Conservation (phyloP, 2,329 filamentous ascomycete genomes). For the Exophiala sp. region DNA sequence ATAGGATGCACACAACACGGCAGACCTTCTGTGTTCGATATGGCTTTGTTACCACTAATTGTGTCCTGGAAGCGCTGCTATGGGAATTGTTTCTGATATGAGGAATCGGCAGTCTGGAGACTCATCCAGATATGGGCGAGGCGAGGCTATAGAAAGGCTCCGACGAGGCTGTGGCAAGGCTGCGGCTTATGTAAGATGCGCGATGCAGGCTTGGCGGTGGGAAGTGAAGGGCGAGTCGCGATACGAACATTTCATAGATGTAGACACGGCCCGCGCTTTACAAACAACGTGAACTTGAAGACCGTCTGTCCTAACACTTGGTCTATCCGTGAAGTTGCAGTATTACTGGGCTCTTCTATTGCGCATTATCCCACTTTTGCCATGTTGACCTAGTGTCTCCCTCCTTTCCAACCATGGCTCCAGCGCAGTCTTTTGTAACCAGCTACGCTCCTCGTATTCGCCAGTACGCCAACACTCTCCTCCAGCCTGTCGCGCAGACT, state of each 20-base stretch:
- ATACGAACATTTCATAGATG: background rate
- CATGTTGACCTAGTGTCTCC: slow-evolving; percentile 8
- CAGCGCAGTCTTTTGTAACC: slow-evolving; percentile 81
- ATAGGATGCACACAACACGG: background rate
- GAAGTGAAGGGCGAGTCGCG: background rate
- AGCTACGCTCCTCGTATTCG: slow-evolving; percentile 87
- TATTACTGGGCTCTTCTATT: background rate
- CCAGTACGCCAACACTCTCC: slow-evolving; percentile 82
- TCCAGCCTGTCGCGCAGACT: slow-evolving; percentile 73
- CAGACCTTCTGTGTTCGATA: background rate
- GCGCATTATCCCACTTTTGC: background rate
- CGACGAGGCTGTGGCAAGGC: no score
- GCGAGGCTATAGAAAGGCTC: no score
- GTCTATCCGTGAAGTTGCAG: background rate
- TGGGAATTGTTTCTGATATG: no score
- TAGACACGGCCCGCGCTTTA: background rate
- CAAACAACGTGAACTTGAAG: no score
- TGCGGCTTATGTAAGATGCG: slow-evolving; percentile 2
- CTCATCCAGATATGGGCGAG: no score
- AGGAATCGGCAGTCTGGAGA: no score
- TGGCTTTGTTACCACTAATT: background rate
- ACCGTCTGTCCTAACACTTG: background rate
- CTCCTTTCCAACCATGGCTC: slow-evolving; percentile 38
- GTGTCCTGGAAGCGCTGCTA: no score
- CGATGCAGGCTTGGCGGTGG: slow-evolving; percentile 3